phyloP scores from a whole-genome alignment of 306 rosid genomes.

The Parietaria judaica region DNA sequence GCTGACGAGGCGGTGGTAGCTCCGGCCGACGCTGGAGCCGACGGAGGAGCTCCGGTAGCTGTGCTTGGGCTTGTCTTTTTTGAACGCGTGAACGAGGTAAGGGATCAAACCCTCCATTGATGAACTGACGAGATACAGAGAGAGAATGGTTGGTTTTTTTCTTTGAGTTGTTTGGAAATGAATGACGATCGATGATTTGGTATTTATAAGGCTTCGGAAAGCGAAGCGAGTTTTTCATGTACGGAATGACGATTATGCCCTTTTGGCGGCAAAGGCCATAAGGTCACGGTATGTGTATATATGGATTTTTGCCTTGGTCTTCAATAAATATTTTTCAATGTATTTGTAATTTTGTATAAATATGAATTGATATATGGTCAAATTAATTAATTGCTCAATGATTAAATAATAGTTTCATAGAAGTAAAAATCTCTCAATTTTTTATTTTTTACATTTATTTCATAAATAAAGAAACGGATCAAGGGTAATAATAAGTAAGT shows the following conservation, averaged over 20 bases:
- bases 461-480: no score
- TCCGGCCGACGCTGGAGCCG: conserved; percentile 35
- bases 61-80: conserved; percentile 46
- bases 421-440: no score
- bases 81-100: conserved; percentile 54
- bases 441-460: no score
- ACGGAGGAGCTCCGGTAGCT: conserved; percentile 38
- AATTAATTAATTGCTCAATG: no score
- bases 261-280: background rate
- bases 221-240: background rate
- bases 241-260: conserved; percentile 7
- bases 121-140: background rate
- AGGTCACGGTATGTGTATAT: no score
- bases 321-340: no score
- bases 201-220: background rate
- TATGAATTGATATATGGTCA: no score
- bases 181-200: background rate
- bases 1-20: conserved; percentile 53
- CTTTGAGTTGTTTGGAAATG: background rate
- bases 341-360: no score
- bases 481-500: no score
- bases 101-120: conserved; percentile 85
- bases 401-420: no score
- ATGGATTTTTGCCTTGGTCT: no score
- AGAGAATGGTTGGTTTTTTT: background rate